Conservation (phyloP, 495 filamentous ascomycete species). For the Oleoguttula mirabilis region DNA sequence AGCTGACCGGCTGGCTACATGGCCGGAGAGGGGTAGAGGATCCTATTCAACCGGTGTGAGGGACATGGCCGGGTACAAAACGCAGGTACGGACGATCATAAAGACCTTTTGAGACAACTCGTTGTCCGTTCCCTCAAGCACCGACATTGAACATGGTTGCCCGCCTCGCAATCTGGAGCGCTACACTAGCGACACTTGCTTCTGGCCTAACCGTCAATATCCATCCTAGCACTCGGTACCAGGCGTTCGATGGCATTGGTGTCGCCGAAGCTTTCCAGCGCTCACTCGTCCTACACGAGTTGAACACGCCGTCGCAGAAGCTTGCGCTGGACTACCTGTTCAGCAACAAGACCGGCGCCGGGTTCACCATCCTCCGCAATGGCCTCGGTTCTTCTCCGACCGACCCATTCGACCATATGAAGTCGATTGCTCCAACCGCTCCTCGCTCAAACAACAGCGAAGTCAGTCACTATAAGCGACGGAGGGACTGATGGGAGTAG, state of each 20-base stretch:
- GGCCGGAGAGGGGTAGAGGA: too few species aligned
- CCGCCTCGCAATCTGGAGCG: too few species aligned
- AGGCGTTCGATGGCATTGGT: constrained; percentile 68
- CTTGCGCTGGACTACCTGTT: constrained; percentile 39
- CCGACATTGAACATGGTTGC: too few species aligned
- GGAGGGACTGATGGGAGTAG: constrained; percentile 5
- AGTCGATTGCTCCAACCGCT: constrained; percentile 18
- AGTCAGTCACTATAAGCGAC: neutral
- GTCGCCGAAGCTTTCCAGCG: constrained; percentile 42
- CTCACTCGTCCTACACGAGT: constrained; percentile 31
- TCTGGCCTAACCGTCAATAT: constrained; percentile 54
- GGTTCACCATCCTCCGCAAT: constrained; percentile 43
- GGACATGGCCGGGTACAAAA: too few species aligned
- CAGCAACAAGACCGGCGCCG: constrained; percentile 36
- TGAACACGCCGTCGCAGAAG: constrained; percentile 22
- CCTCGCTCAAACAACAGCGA: constrained; percentile 8
- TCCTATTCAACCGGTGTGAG: too few species aligned
- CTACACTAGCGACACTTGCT: too few species aligned
- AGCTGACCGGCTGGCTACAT: too few species aligned
- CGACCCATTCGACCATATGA: constrained; percentile 17
- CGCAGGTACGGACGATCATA: too few species aligned
- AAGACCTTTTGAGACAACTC: too few species aligned
- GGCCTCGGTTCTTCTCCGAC: constrained; percentile 35
- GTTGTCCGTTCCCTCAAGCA: too few species aligned
- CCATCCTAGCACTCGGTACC: constrained; percentile 74